Conservation (phyloP, 129 eudicot species). For the Cynara cardunculus region DNA sequence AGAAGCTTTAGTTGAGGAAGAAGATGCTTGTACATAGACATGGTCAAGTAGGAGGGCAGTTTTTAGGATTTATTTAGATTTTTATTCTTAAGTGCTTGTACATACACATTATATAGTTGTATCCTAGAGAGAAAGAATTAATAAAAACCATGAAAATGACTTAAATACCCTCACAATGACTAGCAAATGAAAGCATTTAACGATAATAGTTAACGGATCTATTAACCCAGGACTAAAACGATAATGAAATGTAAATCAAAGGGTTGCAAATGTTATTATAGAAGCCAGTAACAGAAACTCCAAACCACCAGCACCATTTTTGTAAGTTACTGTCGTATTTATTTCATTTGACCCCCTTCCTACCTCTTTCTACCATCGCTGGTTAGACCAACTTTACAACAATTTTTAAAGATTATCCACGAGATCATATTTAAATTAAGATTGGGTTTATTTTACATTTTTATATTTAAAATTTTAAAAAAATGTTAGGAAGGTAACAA, state of each 20-base stretch:
- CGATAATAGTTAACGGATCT: neutral
- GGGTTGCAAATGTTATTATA: neutral
- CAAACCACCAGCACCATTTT: neutral
- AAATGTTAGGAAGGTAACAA: too few relatives aligned
- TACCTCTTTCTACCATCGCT: neutral
- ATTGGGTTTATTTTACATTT: too few relatives aligned
- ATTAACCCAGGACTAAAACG: neutral
- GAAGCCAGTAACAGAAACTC: neutral
- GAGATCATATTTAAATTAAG: neutral
- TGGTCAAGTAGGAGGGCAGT: too few relatives aligned
- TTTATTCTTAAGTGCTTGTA: neutral
- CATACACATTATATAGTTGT: neutral
- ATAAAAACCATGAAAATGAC: neutral
- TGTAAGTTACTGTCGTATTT: neutral
- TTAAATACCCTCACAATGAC: neutral
- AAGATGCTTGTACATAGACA: neutral
- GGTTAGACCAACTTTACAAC: neutral
- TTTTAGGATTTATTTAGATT: neutral
- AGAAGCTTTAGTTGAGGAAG: too few relatives aligned
- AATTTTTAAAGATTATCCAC: too few relatives aligned
- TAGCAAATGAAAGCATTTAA: neutral
- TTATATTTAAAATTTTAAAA: too few relatives aligned
- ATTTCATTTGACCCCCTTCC: neutral
- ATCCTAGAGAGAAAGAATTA: too few relatives aligned
- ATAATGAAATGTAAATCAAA: neutral